phyloP scores from a whole-genome alignment of 345 rosid species.

The Arabis hirsuta region DNA sequence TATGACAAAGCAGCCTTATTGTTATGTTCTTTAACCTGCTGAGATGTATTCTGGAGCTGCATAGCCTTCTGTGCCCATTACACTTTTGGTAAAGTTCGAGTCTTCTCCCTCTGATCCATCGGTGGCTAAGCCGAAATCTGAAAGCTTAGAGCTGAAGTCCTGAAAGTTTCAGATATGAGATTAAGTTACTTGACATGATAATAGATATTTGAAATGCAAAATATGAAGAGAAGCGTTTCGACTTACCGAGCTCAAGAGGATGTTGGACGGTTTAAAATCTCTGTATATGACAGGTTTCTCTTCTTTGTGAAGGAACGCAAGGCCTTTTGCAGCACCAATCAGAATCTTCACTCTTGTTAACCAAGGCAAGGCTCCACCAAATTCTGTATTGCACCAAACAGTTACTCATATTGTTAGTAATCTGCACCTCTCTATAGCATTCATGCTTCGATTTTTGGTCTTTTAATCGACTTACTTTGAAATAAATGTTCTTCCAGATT shows the following conservation, averaged over 20 bases:
- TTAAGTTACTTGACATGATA: constrained; percentile 24
- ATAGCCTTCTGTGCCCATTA: constrained; percentile 71
- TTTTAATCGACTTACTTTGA: constrained; percentile 50
- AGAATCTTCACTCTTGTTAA: constrained; percentile 81
- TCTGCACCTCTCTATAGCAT: constrained; percentile 12
- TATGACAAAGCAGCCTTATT: not conserved
- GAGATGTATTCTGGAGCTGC: constrained; percentile 65
- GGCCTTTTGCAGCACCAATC: constrained; percentile 82
- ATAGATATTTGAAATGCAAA: not conserved
- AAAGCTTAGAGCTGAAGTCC: constrained; percentile 64
- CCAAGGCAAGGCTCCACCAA: constrained; percentile 70
- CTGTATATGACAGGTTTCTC: constrained; percentile 79
- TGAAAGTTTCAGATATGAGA: constrained; percentile 28
- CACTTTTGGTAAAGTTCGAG: constrained; percentile 53
- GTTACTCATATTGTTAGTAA: constrained; percentile 21
- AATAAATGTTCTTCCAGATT: constrained; percentile 85
- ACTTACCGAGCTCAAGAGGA: constrained; percentile 71
- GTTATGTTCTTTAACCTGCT: constrained; percentile 46
- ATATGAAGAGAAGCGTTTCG: constrained; percentile 1
- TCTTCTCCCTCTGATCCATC: constrained; percentile 69
- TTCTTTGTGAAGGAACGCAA: constrained; percentile 76
- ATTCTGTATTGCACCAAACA: constrained; percentile 51
- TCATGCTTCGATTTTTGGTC: not conserved
- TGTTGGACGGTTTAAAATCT: constrained; percentile 82
- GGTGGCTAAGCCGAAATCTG: constrained; percentile 64